These are phyloP conservation scores for Candida gorgasii DNA, from an alignment of 805 yeast genomes.

Conservation along the genomic window DNA sequence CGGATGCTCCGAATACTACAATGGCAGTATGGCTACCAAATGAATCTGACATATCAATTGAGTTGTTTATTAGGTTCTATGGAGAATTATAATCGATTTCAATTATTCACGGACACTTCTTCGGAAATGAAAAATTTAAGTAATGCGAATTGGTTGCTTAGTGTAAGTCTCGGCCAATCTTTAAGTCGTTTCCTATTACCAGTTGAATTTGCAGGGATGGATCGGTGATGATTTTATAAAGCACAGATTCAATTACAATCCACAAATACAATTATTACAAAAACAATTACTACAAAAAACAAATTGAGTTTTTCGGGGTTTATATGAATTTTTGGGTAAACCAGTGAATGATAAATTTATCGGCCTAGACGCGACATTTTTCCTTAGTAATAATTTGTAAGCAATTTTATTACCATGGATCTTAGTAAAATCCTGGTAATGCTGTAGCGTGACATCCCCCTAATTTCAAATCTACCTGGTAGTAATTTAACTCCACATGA, in stretches of 20 bases:
- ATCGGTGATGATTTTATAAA: too few species aligned
- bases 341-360: neutral
- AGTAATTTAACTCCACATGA: too few species aligned
- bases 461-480: too few species aligned
- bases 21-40: conserved; percentile 70
- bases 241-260: neutral
- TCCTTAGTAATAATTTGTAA: neutral
- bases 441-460: too few species aligned
- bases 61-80: too few species aligned
- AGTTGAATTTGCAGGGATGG: too few species aligned
- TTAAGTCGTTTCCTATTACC: neutral
- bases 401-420: too few species aligned
- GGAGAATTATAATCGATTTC: neutral
- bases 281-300: neutral
- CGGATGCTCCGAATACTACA: conserved; percentile 92
- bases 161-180: neutral
- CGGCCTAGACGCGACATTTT: neutral
- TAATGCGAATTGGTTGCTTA: conserved; percentile 4
- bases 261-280: neutral
- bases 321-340: neutral
- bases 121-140: conserved; percentile 7
- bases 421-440: too few species aligned
- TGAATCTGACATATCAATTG: conserved; percentile 21
- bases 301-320: neutral
- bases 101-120: conserved; percentile 6